A percentile compares a stretch with the other conserved stretches of the same genome.
phyloP scores from a whole-genome alignment of 208 protist genomes.

The Leishmania martiniquensis region DNA sequence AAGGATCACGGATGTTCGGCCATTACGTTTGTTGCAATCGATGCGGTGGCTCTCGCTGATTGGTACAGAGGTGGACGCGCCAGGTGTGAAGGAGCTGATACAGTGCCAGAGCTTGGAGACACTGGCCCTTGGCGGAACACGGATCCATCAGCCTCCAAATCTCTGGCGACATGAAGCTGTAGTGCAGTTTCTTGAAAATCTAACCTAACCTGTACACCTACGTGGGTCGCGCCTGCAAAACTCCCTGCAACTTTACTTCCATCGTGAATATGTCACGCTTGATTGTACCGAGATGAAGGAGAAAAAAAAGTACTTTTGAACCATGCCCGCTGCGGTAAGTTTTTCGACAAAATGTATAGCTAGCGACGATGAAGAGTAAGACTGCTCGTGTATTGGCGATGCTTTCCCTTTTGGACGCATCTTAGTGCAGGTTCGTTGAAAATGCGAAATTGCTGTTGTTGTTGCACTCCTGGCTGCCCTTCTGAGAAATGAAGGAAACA shows the following conservation, averaged over 20 bases:
- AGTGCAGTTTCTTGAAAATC: constrained; percentile 36
- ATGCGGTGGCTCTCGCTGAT: constrained; percentile 47
- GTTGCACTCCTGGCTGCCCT: not conserved
- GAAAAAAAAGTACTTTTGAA: not conserved
- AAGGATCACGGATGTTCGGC: constrained; percentile 39
- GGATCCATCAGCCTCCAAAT: constrained; percentile 38
- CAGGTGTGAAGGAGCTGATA: constrained; percentile 44
- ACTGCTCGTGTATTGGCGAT: no score
- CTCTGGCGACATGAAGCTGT: constrained; percentile 43
- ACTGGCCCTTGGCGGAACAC: constrained; percentile 42
- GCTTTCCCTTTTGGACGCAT: not conserved
- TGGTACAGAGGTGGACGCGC: constrained; percentile 39
- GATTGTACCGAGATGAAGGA: not conserved
- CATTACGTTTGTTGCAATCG: constrained; percentile 28
- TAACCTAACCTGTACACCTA: constrained; percentile 14
- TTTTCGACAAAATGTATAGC: no score
- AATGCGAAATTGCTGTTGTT: not conserved
- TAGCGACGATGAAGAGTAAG: not conserved
- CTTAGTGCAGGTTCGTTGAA: not conserved
- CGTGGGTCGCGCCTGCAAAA: constrained; percentile 6
- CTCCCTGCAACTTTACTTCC: constrained; percentile 8
- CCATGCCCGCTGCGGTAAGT: not conserved
- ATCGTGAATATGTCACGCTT: not conserved
- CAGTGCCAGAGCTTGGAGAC: constrained; percentile 42
- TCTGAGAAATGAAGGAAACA: not conserved